Evolutionary conservation across 148 eudicot genomes (phyloP), one percentile per base, ranked within the genome.

Genomic region (Silene latifolia): DNA sequence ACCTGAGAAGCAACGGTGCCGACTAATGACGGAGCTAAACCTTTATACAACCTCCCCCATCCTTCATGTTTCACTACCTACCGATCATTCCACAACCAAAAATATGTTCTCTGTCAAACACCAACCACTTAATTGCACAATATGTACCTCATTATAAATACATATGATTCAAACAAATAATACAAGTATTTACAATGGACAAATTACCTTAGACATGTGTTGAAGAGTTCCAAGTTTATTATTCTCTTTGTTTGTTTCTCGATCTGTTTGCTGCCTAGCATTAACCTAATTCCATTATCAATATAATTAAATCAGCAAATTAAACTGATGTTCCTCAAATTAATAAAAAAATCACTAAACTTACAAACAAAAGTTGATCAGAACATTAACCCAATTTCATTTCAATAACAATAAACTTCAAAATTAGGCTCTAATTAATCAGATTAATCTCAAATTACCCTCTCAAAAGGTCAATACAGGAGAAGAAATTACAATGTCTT

Each of bases 1-100:
- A 92, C 99, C 99, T 95, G 97, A 76, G 99, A 95, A 15, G 91
- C 88, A 65, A 97, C 99, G 0, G 99, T 95, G 21, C 99, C 99
- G 10, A 88, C 86, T 61, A 95, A 85, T 12, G 99, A 92, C n/a
- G 99, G 97, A 23, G 84, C 65, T 69, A 95, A 85, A 32, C 99
- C 99, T 18, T 92, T 83, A 51, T 95, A 95, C n/a, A 95, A 75
- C 63, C 91, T 87, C 82, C 29, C 81, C 99, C 99, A 95, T 35
- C 99, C 99, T 80, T 95, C 99, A 59, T 89, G 87, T 69, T 85
- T 85, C 29, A 90, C 92, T 75, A 95, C 99, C 98, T 94, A 81
- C 68, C 68, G 72, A 72, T 46, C 59, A 78, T 42, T 10, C 68
- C 63, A 21, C 19, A 42, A 72, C 29, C 47, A 9, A 25, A n/a